Evolutionary conservation across 148 eudicot genomes (phyloP).

Genomic region (Spergularia bocconei): DNA sequence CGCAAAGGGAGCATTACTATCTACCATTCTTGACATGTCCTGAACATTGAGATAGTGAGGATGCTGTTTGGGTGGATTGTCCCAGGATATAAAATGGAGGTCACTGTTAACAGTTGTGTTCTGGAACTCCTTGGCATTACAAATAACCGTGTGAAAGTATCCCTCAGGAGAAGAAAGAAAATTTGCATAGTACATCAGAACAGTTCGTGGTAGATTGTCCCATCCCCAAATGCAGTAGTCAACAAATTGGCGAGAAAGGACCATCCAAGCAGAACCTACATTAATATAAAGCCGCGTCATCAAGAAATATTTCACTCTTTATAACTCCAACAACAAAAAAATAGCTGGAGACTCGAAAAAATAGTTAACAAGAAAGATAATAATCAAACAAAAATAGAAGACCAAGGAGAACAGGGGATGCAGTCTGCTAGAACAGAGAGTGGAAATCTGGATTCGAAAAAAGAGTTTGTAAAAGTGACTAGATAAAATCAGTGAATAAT

Average conservation of each 20-base stretch:
- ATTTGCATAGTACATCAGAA: constrained; percentile 58
- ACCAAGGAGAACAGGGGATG: no score
- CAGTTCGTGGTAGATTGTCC: constrained; percentile 56
- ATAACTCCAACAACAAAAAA: no score
- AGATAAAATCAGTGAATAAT: no score
- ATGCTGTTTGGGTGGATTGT: constrained; percentile 60
- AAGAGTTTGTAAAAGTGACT: no score
- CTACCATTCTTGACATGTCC: constrained; percentile 46
- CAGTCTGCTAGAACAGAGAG: background rate
- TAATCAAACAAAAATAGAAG: background rate
- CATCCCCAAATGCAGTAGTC: constrained; percentile 69
- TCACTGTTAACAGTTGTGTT: constrained; percentile 58
- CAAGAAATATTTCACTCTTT: background rate
- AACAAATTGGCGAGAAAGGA: constrained; percentile 46
- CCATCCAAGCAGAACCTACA: constrained; percentile 66
- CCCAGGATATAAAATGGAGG: constrained; percentile 62
- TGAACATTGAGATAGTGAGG: constrained; percentile 50
- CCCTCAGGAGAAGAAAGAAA: constrained; percentile 62
- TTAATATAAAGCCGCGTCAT: background rate
- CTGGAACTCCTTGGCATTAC: constrained; percentile 48
- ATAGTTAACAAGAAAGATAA: background rate
- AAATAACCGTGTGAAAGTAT: constrained; percentile 56
- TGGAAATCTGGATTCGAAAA: background rate
- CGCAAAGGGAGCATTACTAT: constrained; percentile 55
- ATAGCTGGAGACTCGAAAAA: background rate